Evolutionary conservation across 1,284 basidiomycete species (phyloP), one percentile per base, ranked within the genome.

Genomic region (Irpex lacteus): DNA sequence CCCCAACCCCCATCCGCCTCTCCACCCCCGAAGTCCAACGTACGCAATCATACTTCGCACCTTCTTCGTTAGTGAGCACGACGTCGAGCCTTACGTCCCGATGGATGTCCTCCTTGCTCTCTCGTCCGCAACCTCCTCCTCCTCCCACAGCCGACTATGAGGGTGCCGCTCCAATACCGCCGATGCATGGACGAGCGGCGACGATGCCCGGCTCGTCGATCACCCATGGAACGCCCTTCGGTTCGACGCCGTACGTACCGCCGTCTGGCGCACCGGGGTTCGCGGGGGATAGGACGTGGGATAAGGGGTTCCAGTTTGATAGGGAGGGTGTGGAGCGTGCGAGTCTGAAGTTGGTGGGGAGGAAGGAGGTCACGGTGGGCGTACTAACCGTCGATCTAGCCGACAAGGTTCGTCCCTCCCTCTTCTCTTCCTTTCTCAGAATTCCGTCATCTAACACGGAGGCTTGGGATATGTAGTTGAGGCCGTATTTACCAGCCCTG

Each of bases 201-300:
- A 37, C 26, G 26, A 53, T 67, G 3, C 68, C 68, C 54, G 36
- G 67, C 0, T 58, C 70, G 40, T 11, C 64, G 0, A 74, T 84
- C 38, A 80, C 78, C 0, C 81, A 83, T 60, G 77, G 78, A 0
- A 79, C 87, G 1, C 88, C 89, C 0, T 91, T 91, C 68, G 81
- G 82, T 0, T 74, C 85, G 11, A 81, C 85, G 37, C 68, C 78
- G 3, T 92, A 86, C 69, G 74, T 85, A 0, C 83, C 92, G 0
- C 88, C 91, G 0, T 81, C 80, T 0, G 94, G 94, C 4, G 94
- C 94, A 0, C 94, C 94, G 0, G 93, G 91, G 0, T 95, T 91
- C 71, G 77, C 74, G 15, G 89, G 89, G 8, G 76, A 78, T 63
- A 62, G 72, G 32, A 53, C 68, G 50, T 79, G 76, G 77, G 69